Evolutionary conservation across 768 basidiomycete genomes (phyloP).

Genomic region (Suillus alpinus): DNA sequence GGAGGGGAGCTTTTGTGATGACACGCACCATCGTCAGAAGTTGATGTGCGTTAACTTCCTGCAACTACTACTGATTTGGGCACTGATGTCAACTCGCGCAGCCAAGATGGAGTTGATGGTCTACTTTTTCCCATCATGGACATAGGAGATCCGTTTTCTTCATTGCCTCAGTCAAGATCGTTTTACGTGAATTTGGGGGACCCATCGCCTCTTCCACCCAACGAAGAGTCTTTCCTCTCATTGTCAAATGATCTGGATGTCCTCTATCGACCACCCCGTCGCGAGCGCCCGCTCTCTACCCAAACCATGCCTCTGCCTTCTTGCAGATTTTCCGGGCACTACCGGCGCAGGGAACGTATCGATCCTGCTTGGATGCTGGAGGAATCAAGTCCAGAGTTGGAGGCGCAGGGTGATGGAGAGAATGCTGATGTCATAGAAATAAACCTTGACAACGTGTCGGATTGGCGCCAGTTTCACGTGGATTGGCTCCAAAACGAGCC

Average conservation of each 20-base stretch:
- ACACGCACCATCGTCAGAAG: background rate
- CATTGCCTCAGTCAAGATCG: slow-evolving; percentile 41
- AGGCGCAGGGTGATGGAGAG: slow-evolving; percentile 26
- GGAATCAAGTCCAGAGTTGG: slow-evolving; percentile 31
- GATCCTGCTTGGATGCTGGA: slow-evolving; percentile 40
- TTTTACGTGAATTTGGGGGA: slow-evolving; percentile 43
- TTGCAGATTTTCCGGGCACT: slow-evolving; percentile 31
- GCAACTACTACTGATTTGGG: background rate
- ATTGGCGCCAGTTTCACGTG: slow-evolving; percentile 59
- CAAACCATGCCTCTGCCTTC: slow-evolving; percentile 33
- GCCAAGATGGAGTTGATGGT: slow-evolving; percentile 4
- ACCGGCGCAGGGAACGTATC: slow-evolving; percentile 27
- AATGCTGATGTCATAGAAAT: slow-evolving; percentile 30
- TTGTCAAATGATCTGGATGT: slow-evolving; percentile 31
- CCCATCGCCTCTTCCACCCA: slow-evolving; percentile 22
- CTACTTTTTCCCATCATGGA: slow-evolving; percentile 1
- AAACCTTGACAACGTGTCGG: slow-evolving; percentile 18
- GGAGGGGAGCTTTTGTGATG: slow-evolving; percentile 3
- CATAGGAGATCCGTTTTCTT: slow-evolving; percentile 38
- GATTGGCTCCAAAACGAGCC: slow-evolving; percentile 32
- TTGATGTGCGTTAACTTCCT: slow-evolving; percentile 14
- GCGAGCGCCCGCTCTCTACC: slow-evolving; percentile 30
- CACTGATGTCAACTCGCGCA: slow-evolving; percentile 4
- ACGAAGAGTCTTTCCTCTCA: slow-evolving; percentile 42
- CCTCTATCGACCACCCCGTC: slow-evolving; percentile 22